Base-by-base conservation (phyloP, 75 land plant genomes). In the Gnetum montanum region DNA sequence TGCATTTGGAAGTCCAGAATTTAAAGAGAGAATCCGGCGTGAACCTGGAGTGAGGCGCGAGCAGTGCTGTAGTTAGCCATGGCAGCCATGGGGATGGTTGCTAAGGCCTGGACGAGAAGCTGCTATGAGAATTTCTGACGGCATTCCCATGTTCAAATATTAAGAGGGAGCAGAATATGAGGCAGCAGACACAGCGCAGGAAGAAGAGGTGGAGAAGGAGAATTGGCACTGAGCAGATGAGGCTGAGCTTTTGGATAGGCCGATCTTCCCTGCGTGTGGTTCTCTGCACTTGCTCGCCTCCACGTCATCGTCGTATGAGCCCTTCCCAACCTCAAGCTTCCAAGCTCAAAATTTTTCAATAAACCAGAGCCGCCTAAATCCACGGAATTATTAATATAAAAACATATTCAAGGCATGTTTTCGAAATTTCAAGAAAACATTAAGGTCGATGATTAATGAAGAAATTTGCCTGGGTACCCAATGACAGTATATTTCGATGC, bases 31-130 rank as follows among this genome's bases (percentile, higher is more conserved):
- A 25, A 10, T 44, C 45, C 46, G 16, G 10, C 36, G 15, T 40
- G 22, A 16, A 68, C 77, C 81, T 78, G 76, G 15, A 73, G 52
- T 45, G 76, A 54, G 45, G 76, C 50, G 6, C 16, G 34, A n/a
- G 53, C 0, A 22, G 16, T 50, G 53, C 36, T 52, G 55, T 36
- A 33, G 20, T 63, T 78, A 59, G 72, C 70, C 12, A 65, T 77
- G n/a, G 46, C 43, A 25, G 46, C 28, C 59, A 57, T 41, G 46
- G 69, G 61, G 38, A 78, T 76, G 49, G 72, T 49, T 57, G 76
- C 60, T 49, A 66, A 64, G 43, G 80, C 63, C 80, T n/a, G 72
- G 71, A 31, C 36, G 6, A 34, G 11, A 10, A 8, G 6, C 33
- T 22, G 30, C 12, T 18, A 4, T 29, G 22, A 1, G 12, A 13